Evolutionary conservation across 768 basidiomycete genomes (phyloP).

Genomic region (Termitomyces sp.): DNA sequence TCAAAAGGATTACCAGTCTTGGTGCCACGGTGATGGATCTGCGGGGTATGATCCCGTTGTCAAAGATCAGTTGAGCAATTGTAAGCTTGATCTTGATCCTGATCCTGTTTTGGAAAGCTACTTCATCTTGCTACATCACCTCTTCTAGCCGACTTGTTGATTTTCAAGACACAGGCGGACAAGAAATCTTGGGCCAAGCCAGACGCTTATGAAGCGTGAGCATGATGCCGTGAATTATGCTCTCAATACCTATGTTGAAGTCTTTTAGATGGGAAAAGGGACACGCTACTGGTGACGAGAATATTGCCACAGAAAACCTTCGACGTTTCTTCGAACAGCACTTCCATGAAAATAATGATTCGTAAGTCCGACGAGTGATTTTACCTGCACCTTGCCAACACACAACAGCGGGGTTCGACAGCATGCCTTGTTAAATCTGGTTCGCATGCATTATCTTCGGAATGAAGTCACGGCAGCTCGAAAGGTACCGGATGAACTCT

Average conservation of each 20-base stretch:
- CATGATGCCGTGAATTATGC: not conserved
- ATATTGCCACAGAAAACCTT: conserved; percentile 62
- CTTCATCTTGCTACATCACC: not conserved
- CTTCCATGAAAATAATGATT: conserved; percentile 76
- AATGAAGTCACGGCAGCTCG: conserved; percentile 64
- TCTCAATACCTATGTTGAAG: not conserved
- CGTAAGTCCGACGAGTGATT: conserved; percentile 37
- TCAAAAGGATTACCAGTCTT: conserved; percentile 58
- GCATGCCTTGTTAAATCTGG: conserved; percentile 71
- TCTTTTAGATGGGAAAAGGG: conserved; percentile 59
- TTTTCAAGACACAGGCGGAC: conserved; percentile 63
- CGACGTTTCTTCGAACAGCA: conserved; percentile 81
- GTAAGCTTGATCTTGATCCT: conserved; percentile 21
- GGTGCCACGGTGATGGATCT: conserved; percentile 44
- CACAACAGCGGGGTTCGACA: conserved; percentile 66
- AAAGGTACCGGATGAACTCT: conserved; percentile 35
- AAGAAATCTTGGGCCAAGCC: conserved; percentile 61
- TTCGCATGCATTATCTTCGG: conserved; percentile 70
- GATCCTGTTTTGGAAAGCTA: not conserved
- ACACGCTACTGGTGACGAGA: conserved; percentile 61
- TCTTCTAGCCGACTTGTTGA: conserved; percentile 35
- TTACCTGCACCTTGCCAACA: not conserved
- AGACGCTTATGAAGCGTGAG: conserved; percentile 56
- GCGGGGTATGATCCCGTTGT: conserved; percentile 43
- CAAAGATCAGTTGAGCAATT: conserved; percentile 48